Percentiles rank a stretch among this genome's conserved stretches.
phyloP scores from a whole-genome alignment of 805 yeast genomes.

The Myxozyma monticola region DNA sequence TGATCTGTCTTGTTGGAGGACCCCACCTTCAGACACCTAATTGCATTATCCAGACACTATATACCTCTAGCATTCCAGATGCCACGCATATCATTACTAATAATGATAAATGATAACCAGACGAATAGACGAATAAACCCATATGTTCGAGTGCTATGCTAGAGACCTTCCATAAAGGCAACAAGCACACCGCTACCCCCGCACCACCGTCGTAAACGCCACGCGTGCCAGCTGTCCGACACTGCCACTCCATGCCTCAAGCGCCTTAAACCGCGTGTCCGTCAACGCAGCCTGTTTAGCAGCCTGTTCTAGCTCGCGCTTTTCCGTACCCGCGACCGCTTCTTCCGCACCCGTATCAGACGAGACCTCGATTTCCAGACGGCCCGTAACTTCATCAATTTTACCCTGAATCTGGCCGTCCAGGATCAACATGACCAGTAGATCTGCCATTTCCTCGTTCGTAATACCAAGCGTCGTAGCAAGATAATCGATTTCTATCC shows the following conservation, averaged over 20 bases:
- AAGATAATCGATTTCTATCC: conserved; percentile 34
- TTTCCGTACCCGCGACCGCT: conserved; percentile 26
- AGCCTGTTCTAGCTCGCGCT: conserved; percentile 21
- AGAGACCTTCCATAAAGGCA: too few relatives aligned
- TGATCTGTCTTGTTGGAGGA: too few relatives aligned
- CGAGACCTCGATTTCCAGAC: conserved; percentile 25
- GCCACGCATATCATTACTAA: too few relatives aligned
- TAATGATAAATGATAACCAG: too few relatives aligned
- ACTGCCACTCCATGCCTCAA: conserved; percentile 22
- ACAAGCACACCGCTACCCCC: too few relatives aligned
- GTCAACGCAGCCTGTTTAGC: conserved; percentile 10
- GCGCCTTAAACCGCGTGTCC: conserved; percentile 23
- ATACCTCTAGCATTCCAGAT: too few relatives aligned
- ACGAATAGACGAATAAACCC: too few relatives aligned
- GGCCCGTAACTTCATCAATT: conserved; percentile 34
- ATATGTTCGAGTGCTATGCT: too few relatives aligned
- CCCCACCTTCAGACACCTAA: too few relatives aligned
- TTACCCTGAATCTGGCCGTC: conserved; percentile 36
- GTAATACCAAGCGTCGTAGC: conserved; percentile 32
- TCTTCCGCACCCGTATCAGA: conserved; percentile 28
- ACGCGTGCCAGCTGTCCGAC: conserved; percentile 16
- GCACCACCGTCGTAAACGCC: conserved; percentile 12
- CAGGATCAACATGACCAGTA: conserved; percentile 35
- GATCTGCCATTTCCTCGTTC: conserved; percentile 26
- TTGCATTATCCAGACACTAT: too few relatives aligned